Base-by-base conservation (phyloP, 352 stramenopile species). In the Blastocystis sp. region DNA sequence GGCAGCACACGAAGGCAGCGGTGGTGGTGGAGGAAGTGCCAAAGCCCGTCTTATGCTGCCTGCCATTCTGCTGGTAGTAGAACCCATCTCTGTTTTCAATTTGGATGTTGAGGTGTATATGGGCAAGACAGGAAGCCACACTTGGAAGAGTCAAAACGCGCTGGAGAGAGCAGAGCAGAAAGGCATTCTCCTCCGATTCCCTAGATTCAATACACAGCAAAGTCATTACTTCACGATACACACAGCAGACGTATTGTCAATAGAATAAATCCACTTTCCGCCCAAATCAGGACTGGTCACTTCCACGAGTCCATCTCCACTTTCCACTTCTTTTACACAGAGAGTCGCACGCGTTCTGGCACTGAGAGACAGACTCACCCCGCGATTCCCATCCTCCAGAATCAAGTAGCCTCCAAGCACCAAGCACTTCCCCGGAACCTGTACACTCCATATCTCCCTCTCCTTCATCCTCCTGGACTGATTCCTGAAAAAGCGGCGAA, bases 381-480 rank as follows among this genome's bases (percentile, higher is more conserved):
- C 65, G 4, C 34, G 65, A 42, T 76, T 76, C 43, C 24, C n/a
- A 11, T 76, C 43, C 43, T 76, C 65, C 65, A 76, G 43, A 76
- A 76, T 76, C 4, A 76, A n/a, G 3, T 76, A 76, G 24, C 65
- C 65, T 0, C 65, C 65, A 0, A 38, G 19, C 0, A 76, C 6
- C n/a, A 76, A 42, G 52, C 65, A 54, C 65, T 76, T 76, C 43
- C 65, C 65, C 1, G 65, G 65, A 76, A 34, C 0, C 28, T 34
- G 28, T 34, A 34, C 28, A 34, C 28, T 34, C 28, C 28, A 34
- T 34, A 0, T 34, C 0, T 34, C 28, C 28, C 28, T 34, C 28
- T 34, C 28, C 28, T 0, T 34, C 28, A 34, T 34, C 28, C 28
- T 34, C 28, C 28, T 34, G 28, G 28, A 34, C 28, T 34, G 28